Evolutionary conservation across 441 rosid species (phyloP), one percentile per base, ranked within the genome.

Genomic region (Daphne laureola): DNA sequence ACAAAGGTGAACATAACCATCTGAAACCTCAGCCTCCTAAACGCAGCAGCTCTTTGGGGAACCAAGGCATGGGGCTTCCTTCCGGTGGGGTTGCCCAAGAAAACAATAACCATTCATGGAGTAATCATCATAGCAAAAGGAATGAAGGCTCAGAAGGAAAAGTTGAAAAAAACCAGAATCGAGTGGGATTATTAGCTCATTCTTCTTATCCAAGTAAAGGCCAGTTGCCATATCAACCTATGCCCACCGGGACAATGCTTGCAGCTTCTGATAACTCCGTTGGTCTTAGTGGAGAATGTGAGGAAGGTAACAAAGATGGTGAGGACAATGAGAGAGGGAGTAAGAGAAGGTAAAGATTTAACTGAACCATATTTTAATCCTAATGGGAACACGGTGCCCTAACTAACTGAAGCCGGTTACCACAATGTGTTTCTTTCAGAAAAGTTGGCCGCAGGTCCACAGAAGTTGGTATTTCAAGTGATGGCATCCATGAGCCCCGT

Each of bases 1-100:
- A 92, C 70, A 86, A 82, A 61, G 95, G 97, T 21, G 98, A 86
- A 47, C 98, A 92, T 67, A 86, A 74, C 58, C 98, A 92, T 60
- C 58, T 66, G 8, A 92, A 89, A 69, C 96, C 97, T 21, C 82
- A 63, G 55, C 85, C 81, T 62, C 78, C 76, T 0, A 82, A 80
- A 45, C 73, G 78, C 13, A 65, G 78, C 13, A 65, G 50, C 53
- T 64, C 70, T 3, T 61, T 72, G 0, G 86, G 68, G 54, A 47
- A 65, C 12, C 79, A 74, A 49, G 83, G 74, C 44, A 41, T 41
- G 40, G 87, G 63, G 27, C 13, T 67, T 47, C 60, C 61, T 27
- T 57, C 79, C 5, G 79, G 77, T 50, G 73, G 61, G 57, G 64
- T 71, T 35, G 72, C 43, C 27, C 75, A 76, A 63, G 78, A 69